Evolutionary conservation across 1,284 basidiomycete genomes (phyloP).

Genomic region (Agroathelia rolfsii): DNA sequence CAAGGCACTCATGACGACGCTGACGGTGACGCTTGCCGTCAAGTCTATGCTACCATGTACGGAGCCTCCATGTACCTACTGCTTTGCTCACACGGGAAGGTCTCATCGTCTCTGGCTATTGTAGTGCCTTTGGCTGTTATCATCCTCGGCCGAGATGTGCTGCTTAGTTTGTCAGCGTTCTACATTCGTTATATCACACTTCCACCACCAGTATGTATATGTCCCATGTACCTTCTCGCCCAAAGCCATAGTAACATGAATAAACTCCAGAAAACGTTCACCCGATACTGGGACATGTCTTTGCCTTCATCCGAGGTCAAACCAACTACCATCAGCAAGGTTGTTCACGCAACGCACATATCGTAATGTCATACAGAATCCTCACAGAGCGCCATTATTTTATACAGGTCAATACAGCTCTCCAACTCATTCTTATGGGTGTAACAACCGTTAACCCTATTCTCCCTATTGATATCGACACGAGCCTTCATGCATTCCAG

Average conservation of each 20-base stretch:
- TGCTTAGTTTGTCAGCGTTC: conserved; percentile 85
- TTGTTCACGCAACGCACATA: conserved; percentile 23
- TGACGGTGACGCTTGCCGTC: conserved; percentile 81
- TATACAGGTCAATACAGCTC: conserved; percentile 78
- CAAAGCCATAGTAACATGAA: conserved; percentile 4
- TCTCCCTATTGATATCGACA: conserved; percentile 49
- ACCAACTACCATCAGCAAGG: conserved; percentile 87
- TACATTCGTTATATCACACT: conserved; percentile 90
- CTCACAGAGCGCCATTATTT: no score
- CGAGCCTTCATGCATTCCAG: conserved; percentile 55
- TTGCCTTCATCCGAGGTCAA: conserved; percentile 90
- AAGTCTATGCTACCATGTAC: conserved; percentile 79
- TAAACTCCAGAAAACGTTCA: conserved; percentile 70
- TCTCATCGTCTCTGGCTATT: conserved; percentile 2
- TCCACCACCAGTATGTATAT: conserved; percentile 66
- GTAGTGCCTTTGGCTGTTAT: conserved; percentile 77
- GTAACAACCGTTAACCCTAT: conserved; percentile 79
- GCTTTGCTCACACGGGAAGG: neutral
- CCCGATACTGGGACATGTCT: conserved; percentile 90
- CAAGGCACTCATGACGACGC: conserved; percentile 91
- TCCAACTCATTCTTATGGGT: conserved; percentile 89
- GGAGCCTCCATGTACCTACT: no score
- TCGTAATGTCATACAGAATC: no score
- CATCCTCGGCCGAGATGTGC: conserved; percentile 85
- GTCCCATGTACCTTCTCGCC: conserved; percentile 4